These are phyloP conservation scores for Gillenia trifoliata DNA, from an alignment of 306 rosid species.

Conservation along the genomic window DNA sequence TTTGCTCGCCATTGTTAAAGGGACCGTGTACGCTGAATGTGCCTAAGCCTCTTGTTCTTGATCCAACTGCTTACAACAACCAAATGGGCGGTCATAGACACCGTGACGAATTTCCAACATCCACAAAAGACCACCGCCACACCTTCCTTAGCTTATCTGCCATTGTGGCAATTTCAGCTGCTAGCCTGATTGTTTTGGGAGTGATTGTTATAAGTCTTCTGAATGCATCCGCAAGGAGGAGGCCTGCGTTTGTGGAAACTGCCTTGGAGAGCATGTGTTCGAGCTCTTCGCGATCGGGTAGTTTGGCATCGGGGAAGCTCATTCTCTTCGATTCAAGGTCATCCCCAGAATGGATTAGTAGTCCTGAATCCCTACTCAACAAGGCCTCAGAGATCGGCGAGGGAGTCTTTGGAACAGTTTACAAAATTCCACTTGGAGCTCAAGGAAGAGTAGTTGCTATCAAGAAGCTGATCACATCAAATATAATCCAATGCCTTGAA, in stretches of 20 bases:
- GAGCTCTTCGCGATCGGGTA: conserved; percentile 65
- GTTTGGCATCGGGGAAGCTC: conserved; percentile 64
- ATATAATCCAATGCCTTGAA: conserved; percentile 57
- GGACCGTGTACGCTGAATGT: conserved; percentile 93
- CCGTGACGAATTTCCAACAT: conserved; percentile 24
- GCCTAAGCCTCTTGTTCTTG: conserved; percentile 87
- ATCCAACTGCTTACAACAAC: conserved; percentile 60
- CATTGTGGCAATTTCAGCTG: conserved; percentile 74
- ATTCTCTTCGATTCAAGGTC: conserved; percentile 56
- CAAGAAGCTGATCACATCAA: conserved; percentile 61
- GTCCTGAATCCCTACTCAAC: conserved; percentile 54
- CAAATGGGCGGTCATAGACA: conserved; percentile 42
- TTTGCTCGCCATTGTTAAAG: conserved; percentile 74
- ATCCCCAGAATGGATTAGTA: conserved; percentile 37
- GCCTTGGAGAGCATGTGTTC: conserved; percentile 92
- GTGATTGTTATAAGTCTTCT: conserved; percentile 65
- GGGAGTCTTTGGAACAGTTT: conserved; percentile 87
- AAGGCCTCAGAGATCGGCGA: conserved; percentile 84
- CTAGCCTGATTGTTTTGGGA: conserved; percentile 56
- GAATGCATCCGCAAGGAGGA: conserved; percentile 66
- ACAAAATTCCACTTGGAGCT: conserved; percentile 63
- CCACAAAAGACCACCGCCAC: conserved; percentile 33
- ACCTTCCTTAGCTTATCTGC: conserved; percentile 79
- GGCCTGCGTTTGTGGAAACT: conserved; percentile 60
- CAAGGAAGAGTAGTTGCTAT: conserved; percentile 65